These are phyloP conservation scores for Hebeloma cylindrosporum DNA, from an alignment of 768 basidiomycete genomes.

Conservation along the genomic window DNA sequence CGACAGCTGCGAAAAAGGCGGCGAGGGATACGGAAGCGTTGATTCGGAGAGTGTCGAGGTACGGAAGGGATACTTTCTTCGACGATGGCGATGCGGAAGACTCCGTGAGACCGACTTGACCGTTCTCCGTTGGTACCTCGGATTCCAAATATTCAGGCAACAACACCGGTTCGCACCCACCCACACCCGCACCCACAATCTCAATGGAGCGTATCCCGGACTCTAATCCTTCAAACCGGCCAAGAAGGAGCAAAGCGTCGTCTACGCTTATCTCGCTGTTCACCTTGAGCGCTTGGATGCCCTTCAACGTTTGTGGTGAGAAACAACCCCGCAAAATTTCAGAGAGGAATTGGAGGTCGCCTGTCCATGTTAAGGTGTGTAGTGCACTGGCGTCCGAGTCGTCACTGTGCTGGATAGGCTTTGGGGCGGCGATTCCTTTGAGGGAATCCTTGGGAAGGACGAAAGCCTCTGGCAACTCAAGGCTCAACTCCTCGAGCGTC, in stretches of 20 bases:
- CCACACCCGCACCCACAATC: background rate
- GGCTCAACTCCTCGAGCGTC: no score
- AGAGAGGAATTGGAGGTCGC: background rate
- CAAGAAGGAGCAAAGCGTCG: background rate
- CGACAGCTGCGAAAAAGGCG: background rate
- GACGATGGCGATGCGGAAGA: background rate
- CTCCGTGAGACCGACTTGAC: no score
- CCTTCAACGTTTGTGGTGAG: background rate
- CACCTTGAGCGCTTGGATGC: background rate
- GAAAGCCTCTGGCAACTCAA: no score
- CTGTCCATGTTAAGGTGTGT: background rate
- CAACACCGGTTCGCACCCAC: background rate
- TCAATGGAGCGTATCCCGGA: background rate
- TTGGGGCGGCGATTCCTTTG: no score
- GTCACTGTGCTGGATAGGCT: no score
- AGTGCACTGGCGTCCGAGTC: no score
- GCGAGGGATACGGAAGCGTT: background rate
- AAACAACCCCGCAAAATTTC: background rate
- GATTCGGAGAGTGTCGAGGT: background rate
- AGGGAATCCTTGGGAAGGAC: no score
- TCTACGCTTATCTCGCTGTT: slow-evolving; percentile 2
- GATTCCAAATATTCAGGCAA: background rate
- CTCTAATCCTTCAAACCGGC: background rate
- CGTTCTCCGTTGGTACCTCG: no score
- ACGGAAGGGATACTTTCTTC: background rate